A percentile compares a stretch with the other conserved stretches of the same genome.
phyloP scores from a whole-genome alignment of 139 green algal genomes.

The Monoraphidium neglectum region DNA sequence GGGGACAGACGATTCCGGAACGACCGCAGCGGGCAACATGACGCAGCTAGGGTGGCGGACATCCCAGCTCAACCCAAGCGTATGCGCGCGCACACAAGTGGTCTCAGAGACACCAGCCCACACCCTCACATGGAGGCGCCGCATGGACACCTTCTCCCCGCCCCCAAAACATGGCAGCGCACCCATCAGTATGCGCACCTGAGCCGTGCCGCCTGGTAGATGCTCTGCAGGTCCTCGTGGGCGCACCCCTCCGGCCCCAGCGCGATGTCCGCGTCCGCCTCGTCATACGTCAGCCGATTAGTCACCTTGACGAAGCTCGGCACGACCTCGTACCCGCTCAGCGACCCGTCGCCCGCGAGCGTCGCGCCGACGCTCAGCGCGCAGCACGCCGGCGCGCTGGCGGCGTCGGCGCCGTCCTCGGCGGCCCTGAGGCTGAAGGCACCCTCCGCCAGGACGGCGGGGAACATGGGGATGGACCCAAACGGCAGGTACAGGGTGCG shows the following conservation, averaged over 20 bases:
- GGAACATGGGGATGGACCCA: slow-evolving; percentile 86
- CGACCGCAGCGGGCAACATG: too few relatives aligned
- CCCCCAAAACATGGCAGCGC: too few relatives aligned
- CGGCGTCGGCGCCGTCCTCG: not conserved
- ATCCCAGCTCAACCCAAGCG: too few relatives aligned
- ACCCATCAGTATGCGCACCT: too few relatives aligned
- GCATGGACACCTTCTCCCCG: too few relatives aligned
- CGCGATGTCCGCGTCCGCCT: slow-evolving; percentile 66
- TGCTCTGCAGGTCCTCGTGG: slow-evolving; percentile 26
- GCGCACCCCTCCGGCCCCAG: slow-evolving; percentile 18
- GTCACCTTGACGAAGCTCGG: slow-evolving; percentile 53
- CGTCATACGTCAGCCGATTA: slow-evolving; percentile 78
- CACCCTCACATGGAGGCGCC: too few relatives aligned
- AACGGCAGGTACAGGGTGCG: slow-evolving; percentile 84
- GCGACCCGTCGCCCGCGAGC: slow-evolving; percentile 58
- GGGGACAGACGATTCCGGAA: too few relatives aligned
- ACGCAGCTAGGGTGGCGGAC: too few relatives aligned
- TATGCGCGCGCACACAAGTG: too few relatives aligned
- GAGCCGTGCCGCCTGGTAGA: slow-evolving; percentile 32
- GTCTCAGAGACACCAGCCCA: too few relatives aligned
- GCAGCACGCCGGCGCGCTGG: slow-evolving; percentile 12
- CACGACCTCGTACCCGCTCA: slow-evolving; percentile 44
- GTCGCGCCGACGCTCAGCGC: slow-evolving; percentile 65
- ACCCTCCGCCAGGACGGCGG: slow-evolving; percentile 65
- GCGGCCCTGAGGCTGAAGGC: slow-evolving; percentile 73